Percentiles rank a stretch among this genome's conserved stretches.
phyloP scores from a whole-genome alignment of 2,329 filamentous ascomycete genomes.

The Delphinella strobiligena region DNA sequence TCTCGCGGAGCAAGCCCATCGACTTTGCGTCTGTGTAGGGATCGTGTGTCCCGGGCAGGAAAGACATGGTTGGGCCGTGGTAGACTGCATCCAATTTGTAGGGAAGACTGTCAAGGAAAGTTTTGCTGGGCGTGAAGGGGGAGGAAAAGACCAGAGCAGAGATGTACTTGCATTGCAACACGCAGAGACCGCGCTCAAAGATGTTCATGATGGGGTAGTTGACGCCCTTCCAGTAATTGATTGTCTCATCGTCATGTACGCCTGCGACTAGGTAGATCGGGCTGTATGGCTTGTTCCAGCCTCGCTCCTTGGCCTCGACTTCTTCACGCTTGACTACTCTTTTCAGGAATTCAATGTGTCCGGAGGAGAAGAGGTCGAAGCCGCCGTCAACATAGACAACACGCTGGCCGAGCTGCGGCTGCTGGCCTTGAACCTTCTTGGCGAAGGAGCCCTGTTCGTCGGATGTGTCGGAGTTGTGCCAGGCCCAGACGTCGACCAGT shows the following conservation, averaged over 20 bases:
- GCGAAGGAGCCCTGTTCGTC: constrained; percentile 52
- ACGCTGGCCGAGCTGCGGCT: constrained; percentile 63
- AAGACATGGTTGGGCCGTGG: constrained; percentile 90
- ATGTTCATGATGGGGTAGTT: constrained; percentile 99
- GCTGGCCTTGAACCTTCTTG: constrained; percentile 58
- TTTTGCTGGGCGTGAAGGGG: constrained; percentile 70
- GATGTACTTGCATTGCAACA: constrained; percentile 90
- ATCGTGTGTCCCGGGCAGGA: constrained; percentile 41
- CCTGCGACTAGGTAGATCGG: constrained; percentile 85
- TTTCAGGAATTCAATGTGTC: constrained; percentile 89
- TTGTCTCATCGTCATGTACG: constrained; percentile 86
- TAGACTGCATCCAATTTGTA: constrained; percentile 61
- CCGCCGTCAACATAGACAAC: constrained; percentile 94
- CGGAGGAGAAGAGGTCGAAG: constrained; percentile 92
- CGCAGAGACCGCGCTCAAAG: constrained; percentile 88
- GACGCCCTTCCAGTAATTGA: constrained; percentile 92
- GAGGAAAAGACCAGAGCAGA: constrained; percentile 81
- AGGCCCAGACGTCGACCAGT: constrained; percentile 77
- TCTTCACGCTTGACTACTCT: constrained; percentile 65
- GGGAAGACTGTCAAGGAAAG: constrained; percentile 49
- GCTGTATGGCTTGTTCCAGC: constrained; percentile 67
- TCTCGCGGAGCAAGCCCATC: constrained; percentile 74
- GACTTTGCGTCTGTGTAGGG: constrained; percentile 65
- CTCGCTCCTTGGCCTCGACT: constrained; percentile 50
- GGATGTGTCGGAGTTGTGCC: constrained; percentile 30